These are phyloP conservation scores for Xenosphaeropsis pyriputrescens DNA, from an alignment of 2,329 filamentous ascomycete genomes.

Conservation along the genomic window DNA sequence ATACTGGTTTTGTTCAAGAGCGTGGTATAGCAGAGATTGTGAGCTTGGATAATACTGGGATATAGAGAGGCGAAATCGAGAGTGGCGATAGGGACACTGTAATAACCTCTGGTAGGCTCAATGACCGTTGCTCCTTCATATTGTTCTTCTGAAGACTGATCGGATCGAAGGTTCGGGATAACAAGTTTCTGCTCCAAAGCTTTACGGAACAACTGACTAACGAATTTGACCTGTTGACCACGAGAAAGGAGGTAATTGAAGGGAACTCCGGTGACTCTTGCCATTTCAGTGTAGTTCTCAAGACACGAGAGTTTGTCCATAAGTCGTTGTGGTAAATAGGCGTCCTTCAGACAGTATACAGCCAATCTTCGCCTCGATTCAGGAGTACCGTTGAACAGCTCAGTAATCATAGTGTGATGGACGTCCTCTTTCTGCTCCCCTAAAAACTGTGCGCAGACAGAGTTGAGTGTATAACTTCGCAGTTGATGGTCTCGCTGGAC, in stretches of 20 bases:
- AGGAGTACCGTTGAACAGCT: conserved; percentile 89
- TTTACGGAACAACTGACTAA: conserved; percentile 94
- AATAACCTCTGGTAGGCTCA: conserved; percentile 84
- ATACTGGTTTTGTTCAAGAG: conserved; percentile 66
- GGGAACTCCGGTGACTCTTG: conserved; percentile 93
- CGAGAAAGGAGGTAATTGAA: conserved; percentile 89
- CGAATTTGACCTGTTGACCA: conserved; percentile 94
- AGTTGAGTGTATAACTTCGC: conserved; percentile 93
- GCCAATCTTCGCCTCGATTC: conserved; percentile 84
- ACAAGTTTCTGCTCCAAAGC: conserved; percentile 86
- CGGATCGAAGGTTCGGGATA: conserved; percentile 69
- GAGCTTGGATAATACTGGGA: conserved; percentile 96
- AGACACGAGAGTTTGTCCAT: conserved; percentile 97
- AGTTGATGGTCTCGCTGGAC: conserved; percentile 91
- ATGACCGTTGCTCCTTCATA: conserved; percentile 98
- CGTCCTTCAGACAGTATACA: conserved; percentile 94
- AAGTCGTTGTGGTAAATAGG: conserved; percentile 81
- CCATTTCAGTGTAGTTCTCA: conserved; percentile 99
- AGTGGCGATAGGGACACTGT: conserved; percentile 87
- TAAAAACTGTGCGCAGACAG: conserved; percentile 85
- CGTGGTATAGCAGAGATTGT: conserved; percentile 97
- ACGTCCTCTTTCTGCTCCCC: conserved; percentile 98
- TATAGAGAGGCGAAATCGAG: conserved; percentile 98
- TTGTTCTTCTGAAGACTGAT: conserved; percentile 59
- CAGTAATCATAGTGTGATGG: conserved; percentile 98